Conservation (phyloP, 306 rosid species). For the Neltuma alba region DNA sequence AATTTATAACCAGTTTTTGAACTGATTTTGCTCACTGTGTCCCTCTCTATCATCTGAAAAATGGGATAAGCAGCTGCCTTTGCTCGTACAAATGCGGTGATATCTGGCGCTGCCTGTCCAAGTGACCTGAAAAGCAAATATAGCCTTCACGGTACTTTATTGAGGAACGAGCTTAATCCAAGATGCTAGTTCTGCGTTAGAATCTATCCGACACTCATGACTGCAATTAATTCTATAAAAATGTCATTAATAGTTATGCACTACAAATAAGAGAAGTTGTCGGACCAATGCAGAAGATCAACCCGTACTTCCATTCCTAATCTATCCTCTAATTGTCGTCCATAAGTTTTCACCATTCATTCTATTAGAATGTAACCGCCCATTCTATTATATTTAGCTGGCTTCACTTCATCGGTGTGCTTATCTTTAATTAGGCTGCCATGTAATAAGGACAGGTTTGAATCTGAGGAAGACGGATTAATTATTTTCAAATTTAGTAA, state of each 20-base stretch:
- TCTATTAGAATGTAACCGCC: no score
- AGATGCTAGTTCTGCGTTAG: neutral
- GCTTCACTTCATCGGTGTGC: no score
- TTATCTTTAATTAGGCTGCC: no score
- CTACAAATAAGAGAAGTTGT: neutral
- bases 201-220: neutral
- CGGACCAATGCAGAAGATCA: no score
- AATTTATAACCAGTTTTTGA: constrained; percentile 53
- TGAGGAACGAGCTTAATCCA: neutral
- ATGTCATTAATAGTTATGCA: neutral
- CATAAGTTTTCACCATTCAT: no score
- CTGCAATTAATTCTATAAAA: neutral
- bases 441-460: no score
- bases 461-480: no score
- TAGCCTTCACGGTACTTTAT: neutral
- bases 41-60: constrained; percentile 84
- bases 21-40: constrained; percentile 54
- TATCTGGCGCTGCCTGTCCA: constrained; percentile 89
- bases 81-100: constrained; percentile 79
- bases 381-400: no score
- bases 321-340: no score
- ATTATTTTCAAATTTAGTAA: no score
- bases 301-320: no score
- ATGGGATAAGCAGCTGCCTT: constrained; percentile 90
- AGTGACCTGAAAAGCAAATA: constrained; percentile 65